Evolutionary conservation across 352 stramenopile species (phyloP), one percentile per base, ranked within the genome.

Genomic region (Peronosclerospora sorghi): DNA sequence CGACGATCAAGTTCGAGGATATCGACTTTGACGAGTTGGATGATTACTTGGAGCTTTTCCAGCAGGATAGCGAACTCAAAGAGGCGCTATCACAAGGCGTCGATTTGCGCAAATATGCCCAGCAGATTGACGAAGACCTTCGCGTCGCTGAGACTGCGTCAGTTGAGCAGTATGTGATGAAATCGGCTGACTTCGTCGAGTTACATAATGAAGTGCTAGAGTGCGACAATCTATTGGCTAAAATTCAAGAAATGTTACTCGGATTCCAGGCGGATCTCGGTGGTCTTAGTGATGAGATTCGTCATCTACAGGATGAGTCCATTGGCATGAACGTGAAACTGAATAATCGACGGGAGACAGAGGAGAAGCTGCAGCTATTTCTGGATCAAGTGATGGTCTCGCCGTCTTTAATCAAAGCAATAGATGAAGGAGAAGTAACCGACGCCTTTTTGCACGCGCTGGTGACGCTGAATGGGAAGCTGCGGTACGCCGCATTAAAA

Each of bases 231-330:
- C 91, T 98, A 46, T 75, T 99, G 32, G 87, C 83, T 14, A 82
- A 86, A 34, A 95, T 99, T 81, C 94, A 98, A 59, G 94, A 97
- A 72, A 96, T 98, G 86, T 62, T 99, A 28, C 62, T 98, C 17
- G 94, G 95, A 6, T 99, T 99, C 66, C 95, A 99, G 70, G 93
- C 94, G 2, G 95, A 99, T 67, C 65, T 99, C 5, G 95, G 94
- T 18, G 93, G 93, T 32, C 96, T 98, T 51, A 97, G 83, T 53
- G 88, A 96, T 39, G 96, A 99, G 62, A 99, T 99, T 61, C 85
- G 88, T 41, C 77, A 97, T 43, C 61, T 99, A 8, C 95, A 99
- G 79, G 84, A 97, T 51, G 91, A 97, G 40, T 95, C 77, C 12
- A 87, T 95, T 39, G 80, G 67, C 35, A 91, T 97, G 68, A 95